These are phyloP conservation scores for Viridothelium virens DNA, from an alignment of 495 filamentous ascomycete species.

Conservation along the genomic window DNA sequence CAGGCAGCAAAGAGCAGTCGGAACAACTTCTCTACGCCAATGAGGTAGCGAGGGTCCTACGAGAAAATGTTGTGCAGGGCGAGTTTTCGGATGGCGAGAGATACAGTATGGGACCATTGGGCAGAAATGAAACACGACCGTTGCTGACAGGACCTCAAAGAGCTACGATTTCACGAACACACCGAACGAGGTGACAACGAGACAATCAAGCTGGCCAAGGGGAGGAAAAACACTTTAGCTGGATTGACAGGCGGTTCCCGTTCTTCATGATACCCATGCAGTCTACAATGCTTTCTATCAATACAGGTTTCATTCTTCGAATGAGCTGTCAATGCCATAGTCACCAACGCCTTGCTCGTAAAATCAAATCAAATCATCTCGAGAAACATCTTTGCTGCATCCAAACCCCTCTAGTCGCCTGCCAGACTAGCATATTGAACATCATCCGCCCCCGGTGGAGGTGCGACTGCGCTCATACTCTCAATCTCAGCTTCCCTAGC, in stretches of 20 bases:
- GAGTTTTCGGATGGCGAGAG: constrained; percentile 42
- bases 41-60: constrained; percentile 71
- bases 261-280: constrained; percentile 9
- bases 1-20: constrained; percentile 44
- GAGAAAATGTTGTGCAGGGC: constrained; percentile 85
- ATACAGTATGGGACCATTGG: constrained; percentile 51
- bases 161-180: constrained; percentile 77
- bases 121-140: not conserved
- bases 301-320: not conserved
- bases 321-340: not conserved
- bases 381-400: not conserved
- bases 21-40: constrained; percentile 64
- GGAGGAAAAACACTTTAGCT: constrained; percentile 23
- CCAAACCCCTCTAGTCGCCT: constrained; percentile 53
- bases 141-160: constrained; percentile 36
- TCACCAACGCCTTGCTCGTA: constrained; percentile 4
- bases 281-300: not conserved
- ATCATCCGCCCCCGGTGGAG: constrained; percentile 75
- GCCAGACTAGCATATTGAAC: constrained; percentile 78
- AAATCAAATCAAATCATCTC: not conserved
- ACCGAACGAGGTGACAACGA: constrained; percentile 93
- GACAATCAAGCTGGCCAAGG: constrained; percentile 43
- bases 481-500: constrained; percentile 27
- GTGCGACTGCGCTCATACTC: constrained; percentile 49
- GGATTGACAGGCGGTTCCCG: constrained; percentile 4